These are phyloP conservation scores for Malassezia psittaci DNA, from an alignment of 1,284 basidiomycete species.

Conservation along the genomic window DNA sequence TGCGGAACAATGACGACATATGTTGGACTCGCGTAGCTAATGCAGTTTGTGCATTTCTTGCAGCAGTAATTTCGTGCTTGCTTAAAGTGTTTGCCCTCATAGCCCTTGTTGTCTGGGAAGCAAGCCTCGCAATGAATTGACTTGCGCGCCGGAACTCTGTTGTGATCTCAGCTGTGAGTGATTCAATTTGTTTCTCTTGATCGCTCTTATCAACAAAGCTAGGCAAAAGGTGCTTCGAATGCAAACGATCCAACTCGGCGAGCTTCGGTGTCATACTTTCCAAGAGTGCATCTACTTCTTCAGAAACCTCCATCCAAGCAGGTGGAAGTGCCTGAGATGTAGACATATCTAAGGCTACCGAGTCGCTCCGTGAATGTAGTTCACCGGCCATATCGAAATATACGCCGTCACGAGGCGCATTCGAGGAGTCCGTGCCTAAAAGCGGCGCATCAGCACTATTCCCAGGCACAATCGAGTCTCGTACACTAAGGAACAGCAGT, in stretches of 20 bases:
- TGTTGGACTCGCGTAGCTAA: conserved; percentile 90
- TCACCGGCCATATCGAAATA: conserved; percentile 24
- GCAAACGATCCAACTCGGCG: conserved; percentile 73
- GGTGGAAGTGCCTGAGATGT: conserved; percentile 29
- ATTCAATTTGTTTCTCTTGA: conserved; percentile 88
- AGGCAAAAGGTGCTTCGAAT: conserved; percentile 87
- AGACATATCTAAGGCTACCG: conserved; percentile 39
- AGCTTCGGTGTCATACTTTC: conserved; percentile 28
- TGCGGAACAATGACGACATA: conserved; percentile 80
- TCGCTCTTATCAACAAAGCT: conserved; percentile 86
- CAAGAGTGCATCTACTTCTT: conserved; percentile 33
- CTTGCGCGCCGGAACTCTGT: conserved; percentile 35
- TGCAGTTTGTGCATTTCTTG: conserved; percentile 91
- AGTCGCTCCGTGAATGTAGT: conserved; percentile 9
- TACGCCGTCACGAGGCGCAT: conserved; percentile 2
- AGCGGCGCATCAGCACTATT: conserved; percentile 41
- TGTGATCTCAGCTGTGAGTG: conserved; percentile 75
- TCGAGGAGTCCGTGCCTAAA: conserved; percentile 29
- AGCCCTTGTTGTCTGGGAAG: conserved; percentile 47
- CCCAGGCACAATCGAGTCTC: conserved; percentile 58
- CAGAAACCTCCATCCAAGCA: conserved; percentile 41
- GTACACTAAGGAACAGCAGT: conserved; percentile 84
- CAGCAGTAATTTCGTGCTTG: conserved; percentile 50
- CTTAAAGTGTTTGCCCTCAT: conserved; percentile 33
- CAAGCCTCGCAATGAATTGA: conserved; percentile 26